These are phyloP conservation scores for Perkinsus marinus DNA, from an alignment of 169 alveolate species.

Conservation along the genomic window DNA sequence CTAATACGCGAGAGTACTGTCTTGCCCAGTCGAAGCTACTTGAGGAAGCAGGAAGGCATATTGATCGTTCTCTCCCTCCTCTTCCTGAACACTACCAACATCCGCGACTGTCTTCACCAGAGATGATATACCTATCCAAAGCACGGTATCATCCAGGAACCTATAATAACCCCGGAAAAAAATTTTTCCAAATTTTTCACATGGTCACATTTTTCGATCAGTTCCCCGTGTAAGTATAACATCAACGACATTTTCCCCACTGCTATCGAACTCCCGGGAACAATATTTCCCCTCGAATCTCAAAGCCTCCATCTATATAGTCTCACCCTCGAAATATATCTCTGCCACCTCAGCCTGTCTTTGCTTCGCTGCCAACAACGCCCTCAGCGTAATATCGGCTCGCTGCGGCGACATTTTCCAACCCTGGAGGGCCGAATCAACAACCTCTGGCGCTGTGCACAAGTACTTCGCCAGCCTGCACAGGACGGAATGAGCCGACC, in stretches of 20 bases:
- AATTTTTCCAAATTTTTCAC: no score
- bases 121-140: neutral
- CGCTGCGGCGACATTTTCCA: neutral
- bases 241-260: no score
- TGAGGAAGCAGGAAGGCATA: neutral
- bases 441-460: neutral
- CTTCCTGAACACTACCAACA: neutral
- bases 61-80: no score
- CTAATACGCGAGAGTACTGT: neutral
- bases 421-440: neutral
- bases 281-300: no score
- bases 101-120: neutral
- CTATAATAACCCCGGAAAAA: no score
- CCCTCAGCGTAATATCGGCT: neutral
- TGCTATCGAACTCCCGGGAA: no score
- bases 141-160: neutral
- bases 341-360: neutral
- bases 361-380: neutral
- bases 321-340: neutral
- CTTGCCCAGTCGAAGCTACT: neutral
- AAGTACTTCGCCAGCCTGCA: neutral
- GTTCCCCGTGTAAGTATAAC: no score
- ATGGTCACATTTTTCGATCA: no score
- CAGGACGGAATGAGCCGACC: neutral
- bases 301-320: neutral